A percentile compares a stretch with the other conserved stretches of the same genome.
Conservation (phyloP, 495 filamentous ascomycete species). For the Aspergillus baeticus region DNA sequence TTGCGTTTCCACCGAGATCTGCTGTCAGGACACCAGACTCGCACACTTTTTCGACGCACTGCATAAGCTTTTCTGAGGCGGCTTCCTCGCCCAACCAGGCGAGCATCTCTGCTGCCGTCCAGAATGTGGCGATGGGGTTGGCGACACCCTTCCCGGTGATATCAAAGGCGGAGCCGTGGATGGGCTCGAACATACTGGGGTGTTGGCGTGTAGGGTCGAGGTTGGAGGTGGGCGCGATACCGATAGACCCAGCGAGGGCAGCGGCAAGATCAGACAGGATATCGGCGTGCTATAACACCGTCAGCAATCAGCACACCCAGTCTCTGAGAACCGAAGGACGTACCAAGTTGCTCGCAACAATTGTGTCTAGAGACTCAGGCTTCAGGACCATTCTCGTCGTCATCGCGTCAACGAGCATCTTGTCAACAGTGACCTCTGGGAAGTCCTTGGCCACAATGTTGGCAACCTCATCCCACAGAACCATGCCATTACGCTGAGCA, state of each 20-base stretch:
- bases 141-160: slow-evolving; percentile 71
- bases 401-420: slow-evolving; percentile 63
- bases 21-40: slow-evolving; percentile 57
- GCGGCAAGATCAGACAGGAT: slow-evolving; percentile 60
- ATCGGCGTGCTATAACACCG: slow-evolving; percentile 46
- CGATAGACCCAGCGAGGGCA: slow-evolving; percentile 54
- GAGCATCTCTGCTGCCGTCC: slow-evolving; percentile 69
- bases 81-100: slow-evolving; percentile 59
- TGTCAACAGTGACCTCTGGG: slow-evolving; percentile 53
- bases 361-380: slow-evolving; percentile 53
- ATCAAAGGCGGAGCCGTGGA: slow-evolving; percentile 68
- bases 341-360: slow-evolving; percentile 56
- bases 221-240: slow-evolving; percentile 61
- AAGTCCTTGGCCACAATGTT: slow-evolving; percentile 45
- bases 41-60: slow-evolving; percentile 59
- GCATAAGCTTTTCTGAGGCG: slow-evolving; percentile 55
- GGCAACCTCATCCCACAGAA: slow-evolving; percentile 57
- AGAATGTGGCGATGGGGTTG: slow-evolving; percentile 70
- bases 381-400: slow-evolving; percentile 56
- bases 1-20: slow-evolving; percentile 57
- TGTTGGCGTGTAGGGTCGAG: slow-evolving; percentile 60
- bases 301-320: slow-evolving; percentile 7
- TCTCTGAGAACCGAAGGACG: slow-evolving; percentile 11
- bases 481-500: slow-evolving; percentile 58
- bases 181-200: slow-evolving; percentile 68